Evolutionary conservation across 2,329 filamentous ascomycete genomes (phyloP).

Genomic region (Aspergillus persii): DNA sequence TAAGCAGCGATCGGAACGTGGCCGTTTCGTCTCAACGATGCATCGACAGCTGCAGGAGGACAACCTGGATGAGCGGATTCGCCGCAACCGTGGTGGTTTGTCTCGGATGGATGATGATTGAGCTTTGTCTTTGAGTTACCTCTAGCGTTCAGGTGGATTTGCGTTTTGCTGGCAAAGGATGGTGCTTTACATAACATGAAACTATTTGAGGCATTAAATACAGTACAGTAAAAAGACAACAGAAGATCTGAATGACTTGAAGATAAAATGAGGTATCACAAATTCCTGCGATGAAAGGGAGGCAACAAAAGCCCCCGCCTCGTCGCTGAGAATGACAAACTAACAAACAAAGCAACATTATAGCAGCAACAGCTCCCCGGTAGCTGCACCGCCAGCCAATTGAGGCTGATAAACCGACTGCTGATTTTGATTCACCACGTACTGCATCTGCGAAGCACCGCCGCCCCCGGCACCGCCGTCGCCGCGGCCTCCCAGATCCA

Average conservation of each 20-base stretch:
- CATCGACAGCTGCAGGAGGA: conserved; percentile 35
- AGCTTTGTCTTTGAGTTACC: background rate
- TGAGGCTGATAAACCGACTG: conserved; percentile 72
- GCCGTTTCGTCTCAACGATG: conserved; percentile 33
- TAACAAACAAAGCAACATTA: conserved; percentile 34
- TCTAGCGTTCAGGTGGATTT: background rate
- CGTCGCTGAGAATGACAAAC: conserved; percentile 4
- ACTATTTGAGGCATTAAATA: background rate
- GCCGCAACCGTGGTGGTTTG: conserved; percentile 34
- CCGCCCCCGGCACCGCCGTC: conserved; percentile 65
- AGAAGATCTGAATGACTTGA: background rate
- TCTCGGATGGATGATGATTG: conserved; percentile 28
- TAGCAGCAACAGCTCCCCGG: conserved; percentile 69
- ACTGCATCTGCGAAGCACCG: conserved; percentile 49
- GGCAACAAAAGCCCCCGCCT: background rate
- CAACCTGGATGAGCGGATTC: conserved; percentile 35
- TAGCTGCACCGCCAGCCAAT: conserved; percentile 61
- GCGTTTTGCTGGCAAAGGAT: background rate
- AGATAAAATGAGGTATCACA: conserved; percentile 12
- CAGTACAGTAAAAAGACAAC: background rate
- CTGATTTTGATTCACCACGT: conserved; percentile 78
- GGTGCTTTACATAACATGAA: background rate
- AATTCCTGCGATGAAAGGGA: conserved; percentile 5
- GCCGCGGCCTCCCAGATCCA: conserved; percentile 65
- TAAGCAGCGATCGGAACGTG: conserved; percentile 33